Evolutionary conservation across 176 grass and related monocot genomes (phyloP), one percentile per base, ranked within the genome.

Genomic region (Rhynchospora pubera): DNA sequence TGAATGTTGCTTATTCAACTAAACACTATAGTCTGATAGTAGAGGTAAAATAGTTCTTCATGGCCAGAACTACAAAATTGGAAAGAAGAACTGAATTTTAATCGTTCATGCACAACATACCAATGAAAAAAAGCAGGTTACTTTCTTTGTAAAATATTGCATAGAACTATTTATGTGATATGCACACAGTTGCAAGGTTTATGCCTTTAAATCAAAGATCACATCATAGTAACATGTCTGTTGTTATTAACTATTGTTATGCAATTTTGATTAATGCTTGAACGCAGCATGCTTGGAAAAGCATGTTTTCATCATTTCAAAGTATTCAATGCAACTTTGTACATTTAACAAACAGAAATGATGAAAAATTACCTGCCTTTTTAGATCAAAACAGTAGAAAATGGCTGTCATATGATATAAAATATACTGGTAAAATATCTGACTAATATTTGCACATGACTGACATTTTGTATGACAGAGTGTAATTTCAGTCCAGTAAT

Each of bases 21-120:
- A 6, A 65, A 64, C 42, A 82, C 4, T 4, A 80, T 82, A 65
- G 2, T 48, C 42, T 12, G 43, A 22, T 48, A 66, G 44, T 65
- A 50, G 21, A 67, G 46, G 21, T 43, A 65, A 50, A 26, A 16
- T 65, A 65, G 52, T 66, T 66, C 21, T 67, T 46, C 61, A 34
- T 82, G 79, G 42, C 46, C 59, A 82, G 58, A 62, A 19, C 78
- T 80, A 57, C 78, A 61, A 80, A 80, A 80, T 24, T 44, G 78
- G 57, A 80, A 79, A 80, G 32, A 18, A 46, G 7, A 77, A 13
- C 50, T 2, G 9, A 55, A 56, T 77, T 77, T 63, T 62, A 22
- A 42, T 44, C 76, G 12, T n/a, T 60, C 53, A 21, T 44, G 32
- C 30, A 21, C 11, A 62, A 28, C 45, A 44, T 55, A 51, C 13